These are phyloP conservation scores for Microbotryum scabiosae DNA, from an alignment of 1,284 basidiomycete species.

Conservation along the genomic window DNA sequence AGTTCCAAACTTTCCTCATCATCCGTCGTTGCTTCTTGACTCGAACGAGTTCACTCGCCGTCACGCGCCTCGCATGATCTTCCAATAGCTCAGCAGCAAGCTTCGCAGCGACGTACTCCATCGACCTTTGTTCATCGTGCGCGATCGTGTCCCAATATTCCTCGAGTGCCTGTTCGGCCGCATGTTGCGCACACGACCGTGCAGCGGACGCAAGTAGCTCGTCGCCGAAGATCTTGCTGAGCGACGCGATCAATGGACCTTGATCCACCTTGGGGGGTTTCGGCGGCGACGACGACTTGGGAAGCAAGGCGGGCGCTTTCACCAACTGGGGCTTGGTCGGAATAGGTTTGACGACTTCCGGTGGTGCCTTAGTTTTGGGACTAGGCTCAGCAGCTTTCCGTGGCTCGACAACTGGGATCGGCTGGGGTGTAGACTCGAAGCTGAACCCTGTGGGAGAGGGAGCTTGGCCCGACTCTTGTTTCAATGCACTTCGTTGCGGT, in stretches of 20 bases:
- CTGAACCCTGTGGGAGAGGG: not conserved
- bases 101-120: not conserved
- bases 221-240: not conserved
- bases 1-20: not conserved
- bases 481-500: not conserved
- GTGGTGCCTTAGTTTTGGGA: not conserved
- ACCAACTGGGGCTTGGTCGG: not conserved
- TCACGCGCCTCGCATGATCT: not conserved
- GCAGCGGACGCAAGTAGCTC: not conserved
- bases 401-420: not conserved
- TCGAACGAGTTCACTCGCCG: not conserved
- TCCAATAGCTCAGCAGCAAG: not conserved
- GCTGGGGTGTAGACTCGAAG: not conserved
- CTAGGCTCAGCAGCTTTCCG: not conserved
- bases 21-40: not conserved
- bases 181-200: not conserved
- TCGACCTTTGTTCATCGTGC: not conserved
- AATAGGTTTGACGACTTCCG: not conserved
- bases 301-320: not conserved
- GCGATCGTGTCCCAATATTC: constrained; percentile 6
- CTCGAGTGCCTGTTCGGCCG: not conserved
- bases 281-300: not conserved
- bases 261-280: not conserved
- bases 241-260: not conserved
- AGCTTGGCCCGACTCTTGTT: not conserved